phyloP scores from a whole-genome alignment of 1,139 yeast genomes.

The Chernovozyma aurita region DNA sequence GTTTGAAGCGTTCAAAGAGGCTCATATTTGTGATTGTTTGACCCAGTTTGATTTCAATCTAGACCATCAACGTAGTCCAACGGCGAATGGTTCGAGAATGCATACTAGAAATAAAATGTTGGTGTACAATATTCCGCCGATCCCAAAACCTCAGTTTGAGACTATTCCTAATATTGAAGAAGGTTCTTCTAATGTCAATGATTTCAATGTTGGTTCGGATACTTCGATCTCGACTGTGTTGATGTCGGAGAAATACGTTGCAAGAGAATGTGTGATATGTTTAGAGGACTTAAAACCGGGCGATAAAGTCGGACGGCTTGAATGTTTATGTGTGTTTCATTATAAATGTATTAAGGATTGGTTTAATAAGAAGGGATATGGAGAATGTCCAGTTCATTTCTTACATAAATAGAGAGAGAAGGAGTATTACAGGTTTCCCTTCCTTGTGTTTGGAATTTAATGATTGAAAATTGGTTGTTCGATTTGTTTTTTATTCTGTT shows the following conservation, averaged over 20 bases:
- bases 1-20: conserved; percentile 50
- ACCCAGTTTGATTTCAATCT: conserved; percentile 62
- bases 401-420: conserved; percentile 23
- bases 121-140: conserved; percentile 68
- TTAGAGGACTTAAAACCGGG: conserved; percentile 84
- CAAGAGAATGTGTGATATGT: conserved; percentile 87
- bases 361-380: conserved; percentile 81
- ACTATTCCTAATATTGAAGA: conserved; percentile 17
- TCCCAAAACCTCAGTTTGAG: conserved; percentile 40
- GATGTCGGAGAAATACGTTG: conserved; percentile 27
- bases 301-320: conserved; percentile 85
- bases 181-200: conserved; percentile 2
- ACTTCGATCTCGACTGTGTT: conserved; percentile 21
- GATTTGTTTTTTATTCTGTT: background rate
- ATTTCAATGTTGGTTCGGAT: conserved; percentile 18
- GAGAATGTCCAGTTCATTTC: conserved; percentile 81
- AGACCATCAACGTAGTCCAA: conserved; percentile 46
- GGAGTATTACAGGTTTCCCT: background rate
- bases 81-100: conserved; percentile 21
- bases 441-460: background rate
- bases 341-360: conserved; percentile 85
- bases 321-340: conserved; percentile 92
- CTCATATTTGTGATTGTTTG: conserved; percentile 69
- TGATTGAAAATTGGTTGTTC: background rate
- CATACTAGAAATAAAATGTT: conserved; percentile 72